Conservation (phyloP, 108 stramenopile genomes). For the Heterococcus sp. region DNA sequence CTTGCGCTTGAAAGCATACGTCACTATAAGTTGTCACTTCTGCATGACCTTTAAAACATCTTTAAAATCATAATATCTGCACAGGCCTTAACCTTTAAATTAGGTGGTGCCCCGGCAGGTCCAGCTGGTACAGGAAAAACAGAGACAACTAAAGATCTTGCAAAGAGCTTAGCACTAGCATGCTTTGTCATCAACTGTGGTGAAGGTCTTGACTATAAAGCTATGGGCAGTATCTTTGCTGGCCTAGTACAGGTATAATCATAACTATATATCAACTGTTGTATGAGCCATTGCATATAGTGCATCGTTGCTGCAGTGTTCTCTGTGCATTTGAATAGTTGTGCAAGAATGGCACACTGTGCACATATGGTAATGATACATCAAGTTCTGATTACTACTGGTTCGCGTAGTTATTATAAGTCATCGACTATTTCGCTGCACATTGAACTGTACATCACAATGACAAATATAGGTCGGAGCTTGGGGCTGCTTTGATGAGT, state of each 20-base stretch:
- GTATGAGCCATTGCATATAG: background rate
- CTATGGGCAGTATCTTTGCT: slow-evolving; percentile 68
- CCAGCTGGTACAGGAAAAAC: slow-evolving; percentile 71
- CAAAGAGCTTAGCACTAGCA: slow-evolving; percentile 35
- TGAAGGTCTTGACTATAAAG: slow-evolving; percentile 66
- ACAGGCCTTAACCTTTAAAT: too few relatives aligned
- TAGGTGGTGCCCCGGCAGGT: slow-evolving; percentile 68
- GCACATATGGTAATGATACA: too few relatives aligned
- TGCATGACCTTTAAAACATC: background rate
- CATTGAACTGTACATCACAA: too few relatives aligned
- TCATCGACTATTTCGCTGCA: too few relatives aligned
- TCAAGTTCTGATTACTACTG: background rate
- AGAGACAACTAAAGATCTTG: slow-evolving; percentile 67
- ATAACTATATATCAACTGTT: background rate
- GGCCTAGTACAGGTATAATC: slow-evolving; percentile 57
- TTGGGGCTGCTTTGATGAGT: slow-evolving; percentile 74
- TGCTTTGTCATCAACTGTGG: slow-evolving; percentile 59
- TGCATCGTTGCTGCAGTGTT: background rate
- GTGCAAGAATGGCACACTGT: background rate
- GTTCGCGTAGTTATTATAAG: too few relatives aligned
- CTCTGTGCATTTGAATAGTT: background rate
- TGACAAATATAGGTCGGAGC: slow-evolving; percentile 62
- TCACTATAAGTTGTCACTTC: background rate
- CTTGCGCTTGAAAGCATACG: background rate
- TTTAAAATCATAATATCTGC: background rate